Conservation (phyloP, 73 alveolate genomes). For the Symbiodinium pilosum region DNA sequence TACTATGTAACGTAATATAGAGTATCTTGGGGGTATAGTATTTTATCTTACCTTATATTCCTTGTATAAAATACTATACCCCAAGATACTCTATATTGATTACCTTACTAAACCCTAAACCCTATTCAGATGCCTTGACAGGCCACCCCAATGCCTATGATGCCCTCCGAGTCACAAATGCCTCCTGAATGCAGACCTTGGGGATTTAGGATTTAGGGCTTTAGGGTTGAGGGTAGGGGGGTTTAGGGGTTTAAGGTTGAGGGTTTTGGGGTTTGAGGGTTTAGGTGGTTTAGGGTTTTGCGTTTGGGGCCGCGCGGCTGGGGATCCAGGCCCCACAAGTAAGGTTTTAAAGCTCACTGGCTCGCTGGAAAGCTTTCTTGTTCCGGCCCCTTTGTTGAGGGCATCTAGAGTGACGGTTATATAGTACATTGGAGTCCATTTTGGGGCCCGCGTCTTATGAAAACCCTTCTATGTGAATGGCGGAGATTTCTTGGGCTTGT, state of each 20-base stretch:
- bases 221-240: too few species aligned
- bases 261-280: not conserved
- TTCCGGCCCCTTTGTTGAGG: too few species aligned
- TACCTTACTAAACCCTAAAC: not conserved
- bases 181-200: not conserved
- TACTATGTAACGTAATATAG: not conserved
- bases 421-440: too few species aligned
- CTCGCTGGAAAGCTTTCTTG: too few species aligned
- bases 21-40: too few species aligned
- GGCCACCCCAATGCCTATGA: constrained; percentile 90
- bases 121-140: not conserved
- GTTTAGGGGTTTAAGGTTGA: not conserved
- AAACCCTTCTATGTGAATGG: too few species aligned
- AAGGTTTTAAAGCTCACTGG: not conserved
- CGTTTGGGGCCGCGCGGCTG: not conserved
- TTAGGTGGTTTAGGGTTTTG: not conserved
- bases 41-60: too few species aligned
- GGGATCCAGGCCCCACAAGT: not conserved
- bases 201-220: not conserved
- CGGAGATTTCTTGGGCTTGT: too few species aligned
- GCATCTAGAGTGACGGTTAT: too few species aligned
- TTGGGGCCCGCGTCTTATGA: too few species aligned
- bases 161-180: constrained; percentile 82
- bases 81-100: too few species aligned
- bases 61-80: too few species aligned